Base-by-base conservation (phyloP, 2,329 filamentous ascomycete genomes). In the Sporothrix luriei region DNA sequence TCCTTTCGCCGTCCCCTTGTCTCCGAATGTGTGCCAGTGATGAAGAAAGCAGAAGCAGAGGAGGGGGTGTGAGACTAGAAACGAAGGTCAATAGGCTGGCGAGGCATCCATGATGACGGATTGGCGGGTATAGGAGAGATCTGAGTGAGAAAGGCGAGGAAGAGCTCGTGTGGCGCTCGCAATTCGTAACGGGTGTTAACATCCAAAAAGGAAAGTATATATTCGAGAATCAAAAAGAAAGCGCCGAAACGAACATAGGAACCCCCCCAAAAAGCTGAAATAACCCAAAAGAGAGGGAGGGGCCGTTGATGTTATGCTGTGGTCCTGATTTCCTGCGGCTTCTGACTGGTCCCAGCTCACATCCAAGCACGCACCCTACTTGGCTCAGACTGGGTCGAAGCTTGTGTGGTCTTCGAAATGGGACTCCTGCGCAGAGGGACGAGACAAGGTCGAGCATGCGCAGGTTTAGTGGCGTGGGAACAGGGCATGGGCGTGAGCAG, bases 11-110 rank as follows among this genome's bases (percentile, higher is more conserved):
- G 43, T 64, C 46, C 61, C 43, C 61, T 40, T 64, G 61, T 33
- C 46, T 64, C 13, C 14, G 40, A 43, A 13, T 48, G 13, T 52
- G 49, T 24, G n/a, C 29, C 29, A 6, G 29, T 33, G 7, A 4
- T 40, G 49, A 24, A 66, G 51, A 33, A 66, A 48, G 19, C 43
- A 11, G 33, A 61, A 61, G 38, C 13, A 21, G 65, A 61, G 52
- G 49, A 66, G 48, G 26, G 62, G 61, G 43, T 33, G 65, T 67
- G 65, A 43, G 65, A 67, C 49, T 54, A 67, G 14, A 67, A 49
- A 6, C 21, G 65, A 55, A 46, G 49, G 11, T 16, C 49, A 49
- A 67, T 11, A 55, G 38, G 49, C 65, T 33, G 26, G 46, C 62
- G 62, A 65, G 51, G 52, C 52, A 51, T 33, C 38, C 33, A 62